Evolutionary conservation across 2,329 filamentous ascomycete species (phyloP), one percentile per base, ranked within the genome.

Genomic region (Pleochaeta shiraiana): DNA sequence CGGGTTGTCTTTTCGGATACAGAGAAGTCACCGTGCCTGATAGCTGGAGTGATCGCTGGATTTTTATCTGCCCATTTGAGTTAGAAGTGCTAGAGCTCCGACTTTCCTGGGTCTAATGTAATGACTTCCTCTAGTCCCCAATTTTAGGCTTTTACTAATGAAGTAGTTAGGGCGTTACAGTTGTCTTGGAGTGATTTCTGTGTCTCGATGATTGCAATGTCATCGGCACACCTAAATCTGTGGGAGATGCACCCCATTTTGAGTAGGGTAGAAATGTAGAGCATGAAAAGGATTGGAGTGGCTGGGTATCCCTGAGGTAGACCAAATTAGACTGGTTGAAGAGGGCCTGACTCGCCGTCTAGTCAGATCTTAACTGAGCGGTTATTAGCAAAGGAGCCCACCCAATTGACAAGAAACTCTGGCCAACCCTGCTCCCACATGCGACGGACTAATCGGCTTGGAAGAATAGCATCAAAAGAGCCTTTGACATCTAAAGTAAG

Each of bases 251-350:
- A 21, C 30, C 57, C 57, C 31, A 28, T 39, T 39, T 61, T 61
- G n/a, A 61, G 39, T 24, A 61, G 21, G 24, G 1, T 12, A 21
- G 31, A 61, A 6, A 61, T 61, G 21, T 39, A 61, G 28, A 61
- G 57, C 30, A 61, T 61, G 30, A 61, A 61, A 16, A 61, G 30
- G 24, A 61, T n/a, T 21, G 57, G 57, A 21, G 57, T 37, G 30
- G 33, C 57, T 1, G 57, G 57, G 9, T 30, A 39, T 1, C 57
- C 30, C 16, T 61, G 57, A 3, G 57, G 57, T 1, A 61, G 31
- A 9, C 57, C 16, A 59, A 21, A 59, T 21, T 59, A 30, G 53
- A 59, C 26, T 16, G 16, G 26, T 31, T 59, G 26, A 24, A 33
- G 53, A 19, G 53, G 53, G 28, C 28, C 53, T 30, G 3, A 30